Base-by-base conservation (phyloP, 495 filamentous ascomycete genomes). In the Cryomyces minteri region DNA sequence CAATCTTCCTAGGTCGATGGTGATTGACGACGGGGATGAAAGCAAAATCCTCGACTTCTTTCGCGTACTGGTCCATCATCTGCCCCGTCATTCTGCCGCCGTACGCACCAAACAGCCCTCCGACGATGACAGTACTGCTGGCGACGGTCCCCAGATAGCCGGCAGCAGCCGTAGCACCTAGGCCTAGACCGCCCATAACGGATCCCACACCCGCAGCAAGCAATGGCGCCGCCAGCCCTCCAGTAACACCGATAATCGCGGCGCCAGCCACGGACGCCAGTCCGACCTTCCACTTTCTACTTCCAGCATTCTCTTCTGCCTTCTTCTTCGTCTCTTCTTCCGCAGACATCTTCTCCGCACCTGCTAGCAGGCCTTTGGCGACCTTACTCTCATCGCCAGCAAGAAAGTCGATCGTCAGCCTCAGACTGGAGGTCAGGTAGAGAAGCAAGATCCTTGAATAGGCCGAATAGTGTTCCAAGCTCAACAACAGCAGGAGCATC, bases 71-170 rank as follows among this genome's bases (percentile, higher is more conserved):
- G 49, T 88, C 85, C 72, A 95, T 82, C 76, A 86, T 81, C 56
- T 83, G 74, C 31, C 80, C 78, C 2, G 80, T 82, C 75, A 90
- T 86, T 10, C 80, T 71, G 9, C 77, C 83, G 28, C 87, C 87
- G 57, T 90, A 93, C 6, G 87, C 82, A 31, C 88, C 88, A 54
- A 98, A 94, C 9, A 96, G 61, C 41, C 79, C 73, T 5, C 86
- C 88, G 14, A 94, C 80, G 38, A 85, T 62, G 11, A 87, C 73
- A 5, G 73, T 71, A 51, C 77, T 93, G 28, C 82, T 73, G 8
- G 85, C 82, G 44, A 95, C 59, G 10, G 77, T 67, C 10, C 86
- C 90, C 0, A 98, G 63, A 45, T 93, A 78, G 6, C 76, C 74
- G 9, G 86, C 85, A 25, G 83, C 81, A 2, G 80, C 80, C 30